phyloP scores from a whole-genome alignment of 805 yeast species.

The Wickerhamomyces mucosus region DNA sequence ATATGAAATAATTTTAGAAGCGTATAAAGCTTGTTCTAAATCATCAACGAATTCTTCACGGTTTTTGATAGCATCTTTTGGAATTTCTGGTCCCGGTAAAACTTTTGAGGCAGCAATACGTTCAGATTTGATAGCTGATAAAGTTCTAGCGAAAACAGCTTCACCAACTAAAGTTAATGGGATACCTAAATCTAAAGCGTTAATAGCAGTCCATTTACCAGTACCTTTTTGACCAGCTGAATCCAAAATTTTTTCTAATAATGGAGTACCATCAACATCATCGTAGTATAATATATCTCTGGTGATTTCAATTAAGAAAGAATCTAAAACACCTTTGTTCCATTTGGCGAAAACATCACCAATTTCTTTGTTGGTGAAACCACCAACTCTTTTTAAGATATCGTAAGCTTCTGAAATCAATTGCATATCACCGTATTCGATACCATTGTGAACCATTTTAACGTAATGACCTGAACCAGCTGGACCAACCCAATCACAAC shows the following conservation, averaged over 20 bases:
- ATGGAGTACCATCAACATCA: conserved; percentile 85
- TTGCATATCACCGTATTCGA: conserved; percentile 99
- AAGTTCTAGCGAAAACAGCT: conserved; percentile 95
- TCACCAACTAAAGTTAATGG: conserved; percentile 98
- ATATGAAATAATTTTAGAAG: conserved; percentile 95
- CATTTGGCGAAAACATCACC: conserved; percentile 85
- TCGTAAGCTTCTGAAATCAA: conserved; percentile 97
- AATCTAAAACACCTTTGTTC: conserved; percentile 97
- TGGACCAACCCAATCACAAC: conserved; percentile 99
- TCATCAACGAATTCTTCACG: conserved; percentile 80
- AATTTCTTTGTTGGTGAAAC: conserved; percentile 83
- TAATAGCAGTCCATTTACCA: conserved; percentile 99
- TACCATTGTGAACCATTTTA: conserved; percentile 99
- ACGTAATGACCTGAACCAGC: conserved; percentile 99
- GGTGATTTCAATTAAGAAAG: conserved; percentile 94
- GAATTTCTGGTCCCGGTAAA: conserved; percentile 69
- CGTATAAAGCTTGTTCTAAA: conserved; percentile 96
- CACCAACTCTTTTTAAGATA: conserved; percentile 88
- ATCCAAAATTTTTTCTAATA: conserved; percentile 94
- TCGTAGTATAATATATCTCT: conserved; percentile 86
- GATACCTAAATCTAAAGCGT: conserved; percentile 95
- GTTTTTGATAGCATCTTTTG: conserved; percentile 59
- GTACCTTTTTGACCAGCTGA: conserved; percentile 99
- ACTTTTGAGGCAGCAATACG: conserved; percentile 77
- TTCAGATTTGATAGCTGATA: conserved; percentile 87